A percentile compares a stretch with the other conserved stretches of the same genome.
Conservation (phyloP, 768 basidiomycete species). For the Hebeloma cylindrosporum region DNA sequence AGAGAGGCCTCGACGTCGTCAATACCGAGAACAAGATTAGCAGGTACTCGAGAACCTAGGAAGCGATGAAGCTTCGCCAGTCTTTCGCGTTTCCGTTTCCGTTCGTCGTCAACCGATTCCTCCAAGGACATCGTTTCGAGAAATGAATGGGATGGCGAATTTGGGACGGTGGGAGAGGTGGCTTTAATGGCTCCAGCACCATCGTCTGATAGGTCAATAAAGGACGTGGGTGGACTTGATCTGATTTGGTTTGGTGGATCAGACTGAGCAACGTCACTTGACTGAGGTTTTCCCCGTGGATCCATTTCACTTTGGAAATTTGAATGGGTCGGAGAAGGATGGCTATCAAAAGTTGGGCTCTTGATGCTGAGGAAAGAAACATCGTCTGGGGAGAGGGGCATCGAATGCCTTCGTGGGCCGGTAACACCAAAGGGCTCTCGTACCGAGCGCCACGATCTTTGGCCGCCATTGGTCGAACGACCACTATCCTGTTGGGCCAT, state of each 20-base stretch:
- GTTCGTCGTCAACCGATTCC: conserved; percentile 59
- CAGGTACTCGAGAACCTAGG: conserved; percentile 78
- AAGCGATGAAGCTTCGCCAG: conserved; percentile 83
- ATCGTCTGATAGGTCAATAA: conserved; percentile 73
- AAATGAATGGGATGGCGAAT: conserved; percentile 46
- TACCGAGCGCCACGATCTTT: conserved; percentile 1
- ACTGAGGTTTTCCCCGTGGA: conserved; percentile 10
- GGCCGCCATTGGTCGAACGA: not conserved
- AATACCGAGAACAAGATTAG: conserved; percentile 60
- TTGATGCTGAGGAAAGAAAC: conserved; percentile 35
- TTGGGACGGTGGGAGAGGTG: conserved; percentile 5
- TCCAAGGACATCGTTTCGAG: conserved; percentile 51
- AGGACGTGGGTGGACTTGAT: conserved; percentile 44
- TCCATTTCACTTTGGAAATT: not conserved
- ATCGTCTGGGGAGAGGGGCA: conserved; percentile 51
- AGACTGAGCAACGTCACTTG: conserved; percentile 13
- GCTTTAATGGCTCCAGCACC: conserved; percentile 19
- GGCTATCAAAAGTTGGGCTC: conserved; percentile 21
- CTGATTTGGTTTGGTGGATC: conserved; percentile 22
- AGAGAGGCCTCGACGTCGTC: conserved; percentile 31
- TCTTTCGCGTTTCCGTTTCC: conserved; percentile 69
- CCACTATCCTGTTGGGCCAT: conserved; percentile 31
- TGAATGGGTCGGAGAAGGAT: not conserved
- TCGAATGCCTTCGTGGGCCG: conserved; percentile 52
- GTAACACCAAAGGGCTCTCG: conserved; percentile 30